Evolutionary conservation across 352 stramenopile genomes (phyloP).

Genomic region (Nothophytophthora sp.): DNA sequence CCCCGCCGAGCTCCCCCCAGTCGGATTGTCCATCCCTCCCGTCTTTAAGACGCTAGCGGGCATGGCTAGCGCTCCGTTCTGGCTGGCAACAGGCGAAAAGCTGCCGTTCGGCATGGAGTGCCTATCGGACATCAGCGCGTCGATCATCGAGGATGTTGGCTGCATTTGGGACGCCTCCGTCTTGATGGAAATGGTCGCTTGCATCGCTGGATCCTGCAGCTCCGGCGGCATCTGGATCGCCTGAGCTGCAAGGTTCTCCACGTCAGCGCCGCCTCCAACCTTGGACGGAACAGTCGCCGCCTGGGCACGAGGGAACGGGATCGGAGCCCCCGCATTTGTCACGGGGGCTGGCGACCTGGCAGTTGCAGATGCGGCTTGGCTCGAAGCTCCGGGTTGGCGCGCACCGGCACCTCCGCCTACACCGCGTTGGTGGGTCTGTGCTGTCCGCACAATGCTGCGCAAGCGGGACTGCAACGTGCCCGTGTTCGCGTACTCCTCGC

Average conservation of each 20-base stretch:
- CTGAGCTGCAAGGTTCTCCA: constrained; percentile 39
- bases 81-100: constrained; percentile 30
- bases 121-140: constrained; percentile 49
- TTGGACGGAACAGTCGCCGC: constrained; percentile 27
- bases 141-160: constrained; percentile 36
- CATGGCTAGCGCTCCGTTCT: constrained; percentile 20
- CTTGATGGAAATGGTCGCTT: constrained; percentile 32
- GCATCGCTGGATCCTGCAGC: constrained; percentile 49
- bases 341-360: constrained; percentile 12
- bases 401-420: constrained; percentile 30
- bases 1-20: not conserved
- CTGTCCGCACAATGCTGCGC: constrained; percentile 92
- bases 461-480: constrained; percentile 95
- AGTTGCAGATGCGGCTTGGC: constrained; percentile 20
- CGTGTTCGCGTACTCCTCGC: constrained; percentile 96
- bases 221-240: constrained; percentile 80
- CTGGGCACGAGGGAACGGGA: constrained; percentile 63
- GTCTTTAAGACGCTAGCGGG: constrained; percentile 7
- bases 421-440: constrained; percentile 63
- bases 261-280: constrained; percentile 2
- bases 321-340: constrained; percentile 34
- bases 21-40: not conserved
- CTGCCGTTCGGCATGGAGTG: constrained; percentile 34
- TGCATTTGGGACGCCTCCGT: constrained; percentile 32
- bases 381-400: constrained; percentile 25